Conservation (phyloP, 805 yeast species). For the Metschnikowia drakensbergensis region DNA sequence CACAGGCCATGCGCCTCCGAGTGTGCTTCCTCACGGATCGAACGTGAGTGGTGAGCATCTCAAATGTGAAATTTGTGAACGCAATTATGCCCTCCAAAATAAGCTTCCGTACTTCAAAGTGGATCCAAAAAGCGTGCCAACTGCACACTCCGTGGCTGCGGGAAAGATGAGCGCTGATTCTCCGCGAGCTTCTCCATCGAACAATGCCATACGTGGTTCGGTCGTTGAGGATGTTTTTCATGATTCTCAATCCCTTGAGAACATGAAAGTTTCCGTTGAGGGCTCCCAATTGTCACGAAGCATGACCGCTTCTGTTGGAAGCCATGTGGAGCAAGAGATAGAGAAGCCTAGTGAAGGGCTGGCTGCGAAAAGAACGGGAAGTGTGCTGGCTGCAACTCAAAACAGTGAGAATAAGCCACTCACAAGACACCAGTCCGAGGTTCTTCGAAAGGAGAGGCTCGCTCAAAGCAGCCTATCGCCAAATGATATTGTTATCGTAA, state of each 20-base stretch:
- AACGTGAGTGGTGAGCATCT: background rate
- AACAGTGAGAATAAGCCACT: background rate
- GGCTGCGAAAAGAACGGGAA: background rate
- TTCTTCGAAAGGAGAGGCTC: background rate
- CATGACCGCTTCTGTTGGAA: no score
- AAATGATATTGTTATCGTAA: background rate
- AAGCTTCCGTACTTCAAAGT: conserved; percentile 2
- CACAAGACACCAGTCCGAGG: background rate
- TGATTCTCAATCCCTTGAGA: background rate
- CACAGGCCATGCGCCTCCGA: background rate
- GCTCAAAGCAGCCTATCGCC: background rate
- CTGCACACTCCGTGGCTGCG: background rate
- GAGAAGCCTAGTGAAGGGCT: background rate
- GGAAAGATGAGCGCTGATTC: background rate
- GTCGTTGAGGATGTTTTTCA: conserved; percentile 4
- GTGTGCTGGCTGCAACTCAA: background rate
- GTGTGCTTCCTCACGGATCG: background rate
- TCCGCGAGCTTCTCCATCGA: background rate
- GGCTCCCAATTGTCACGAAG: no score
- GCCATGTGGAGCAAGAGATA: background rate
- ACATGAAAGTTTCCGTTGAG: background rate
- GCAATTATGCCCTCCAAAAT: conserved; percentile 3
- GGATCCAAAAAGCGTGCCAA: background rate
- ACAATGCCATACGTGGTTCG: background rate
- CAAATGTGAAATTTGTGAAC: conserved; percentile 3